Evolutionary conservation across 805 yeast species (phyloP).

Genomic region (Candida insectalens): DNA sequence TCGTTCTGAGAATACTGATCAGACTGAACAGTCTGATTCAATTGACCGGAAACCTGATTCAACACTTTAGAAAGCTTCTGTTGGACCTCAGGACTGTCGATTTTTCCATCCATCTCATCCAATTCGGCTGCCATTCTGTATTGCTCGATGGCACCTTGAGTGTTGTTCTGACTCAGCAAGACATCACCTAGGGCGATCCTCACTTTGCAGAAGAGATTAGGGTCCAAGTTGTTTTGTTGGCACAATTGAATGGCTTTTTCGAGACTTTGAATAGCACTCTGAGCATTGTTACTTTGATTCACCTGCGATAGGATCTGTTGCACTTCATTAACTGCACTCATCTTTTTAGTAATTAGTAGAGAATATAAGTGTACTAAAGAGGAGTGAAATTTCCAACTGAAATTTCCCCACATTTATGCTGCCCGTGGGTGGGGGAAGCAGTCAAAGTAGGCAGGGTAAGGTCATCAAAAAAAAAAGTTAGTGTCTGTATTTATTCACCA

Average conservation of each 20-base stretch:
- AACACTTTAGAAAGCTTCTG: conserved; percentile 16
- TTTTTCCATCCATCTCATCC: conserved; percentile 23
- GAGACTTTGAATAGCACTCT: conserved; percentile 11
- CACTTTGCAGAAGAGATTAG: conserved; percentile 18
- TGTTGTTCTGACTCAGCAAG: conserved; percentile 14
- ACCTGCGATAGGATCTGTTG: conserved; percentile 14
- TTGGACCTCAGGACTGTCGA: conserved; percentile 23
- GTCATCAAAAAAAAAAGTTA: too few relatives aligned
- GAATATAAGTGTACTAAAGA: too few relatives aligned
- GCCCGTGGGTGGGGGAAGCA: too few relatives aligned
- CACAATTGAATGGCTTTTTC: conserved; percentile 14
- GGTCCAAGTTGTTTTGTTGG: conserved; percentile 13
- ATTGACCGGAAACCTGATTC: conserved; percentile 11
- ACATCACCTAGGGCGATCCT: conserved; percentile 26
- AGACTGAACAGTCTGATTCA: conserved; percentile 15
- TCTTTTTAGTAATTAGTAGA: too few relatives aligned
- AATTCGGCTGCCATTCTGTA: conserved; percentile 21
- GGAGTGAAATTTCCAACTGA: not conserved
- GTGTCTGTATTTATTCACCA: too few relatives aligned
- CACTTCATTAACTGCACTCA: conserved; percentile 10
- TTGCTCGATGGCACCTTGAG: conserved; percentile 17
- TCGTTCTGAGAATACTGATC: conserved; percentile 16
- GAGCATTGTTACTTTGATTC: conserved; percentile 4
- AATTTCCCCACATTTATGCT: not conserved
- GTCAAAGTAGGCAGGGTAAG: too few relatives aligned